These are phyloP conservation scores for Podospora anserina DNA, from an alignment of 495 filamentous ascomycete genomes.

Conservation along the genomic window DNA sequence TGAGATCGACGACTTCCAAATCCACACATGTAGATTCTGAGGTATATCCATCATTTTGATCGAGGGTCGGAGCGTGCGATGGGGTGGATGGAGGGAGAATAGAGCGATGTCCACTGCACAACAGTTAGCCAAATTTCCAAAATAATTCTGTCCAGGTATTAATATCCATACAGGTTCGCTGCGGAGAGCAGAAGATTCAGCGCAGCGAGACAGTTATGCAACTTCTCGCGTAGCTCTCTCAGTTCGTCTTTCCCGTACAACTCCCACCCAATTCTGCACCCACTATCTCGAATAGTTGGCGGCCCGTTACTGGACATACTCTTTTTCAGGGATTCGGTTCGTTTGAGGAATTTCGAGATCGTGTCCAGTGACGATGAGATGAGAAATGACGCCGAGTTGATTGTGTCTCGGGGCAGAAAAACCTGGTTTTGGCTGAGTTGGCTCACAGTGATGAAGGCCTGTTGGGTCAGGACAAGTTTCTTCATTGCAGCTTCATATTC, in stretches of 20 bases:
- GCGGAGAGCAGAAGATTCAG: neutral
- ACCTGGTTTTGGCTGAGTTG: neutral
- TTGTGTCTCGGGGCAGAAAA: neutral
- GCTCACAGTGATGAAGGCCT: neutral
- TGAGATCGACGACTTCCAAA: neutral
- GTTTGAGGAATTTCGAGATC: neutral
- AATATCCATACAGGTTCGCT: neutral
- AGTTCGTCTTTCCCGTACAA: neutral
- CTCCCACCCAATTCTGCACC: neutral
- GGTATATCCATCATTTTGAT: neutral
- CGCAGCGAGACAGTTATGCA: neutral
- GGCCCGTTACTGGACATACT: neutral
- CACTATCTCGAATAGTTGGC: neutral
- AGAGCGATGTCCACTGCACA: neutral
- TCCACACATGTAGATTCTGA: neutral
- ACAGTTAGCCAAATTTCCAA: neutral
- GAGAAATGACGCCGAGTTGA: neutral
- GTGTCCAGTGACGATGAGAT: neutral
- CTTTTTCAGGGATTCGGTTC: neutral
- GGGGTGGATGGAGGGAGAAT: neutral
- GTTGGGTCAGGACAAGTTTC: neutral
- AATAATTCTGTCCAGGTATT: neutral
- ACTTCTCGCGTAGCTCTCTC: neutral
- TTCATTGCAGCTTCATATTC: neutral
- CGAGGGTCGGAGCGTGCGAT: neutral